Evolutionary conservation across 2,329 filamentous ascomycete genomes (phyloP).

Genomic region (Didymella arachidicola): DNA sequence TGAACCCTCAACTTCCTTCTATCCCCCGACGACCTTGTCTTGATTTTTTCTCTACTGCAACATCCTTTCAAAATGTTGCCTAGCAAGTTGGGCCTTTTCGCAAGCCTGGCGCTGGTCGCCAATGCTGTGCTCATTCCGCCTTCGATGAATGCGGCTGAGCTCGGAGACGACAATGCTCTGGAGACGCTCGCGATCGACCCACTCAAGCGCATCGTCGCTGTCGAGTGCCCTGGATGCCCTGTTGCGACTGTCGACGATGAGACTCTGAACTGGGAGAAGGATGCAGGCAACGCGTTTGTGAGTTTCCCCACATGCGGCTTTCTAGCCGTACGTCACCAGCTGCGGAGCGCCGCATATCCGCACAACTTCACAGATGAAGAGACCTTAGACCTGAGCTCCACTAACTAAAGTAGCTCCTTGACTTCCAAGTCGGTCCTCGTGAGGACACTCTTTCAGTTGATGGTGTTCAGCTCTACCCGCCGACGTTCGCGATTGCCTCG

Average conservation of each 20-base stretch:
- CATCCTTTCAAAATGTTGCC: conserved; percentile 38
- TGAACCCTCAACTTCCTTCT: conserved; percentile 22
- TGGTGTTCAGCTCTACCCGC: conserved; percentile 51
- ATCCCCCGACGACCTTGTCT: conserved; percentile 19
- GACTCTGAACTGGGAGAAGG: conserved; percentile 39
- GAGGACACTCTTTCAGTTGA: conserved; percentile 46
- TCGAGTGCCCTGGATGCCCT: conserved; percentile 48
- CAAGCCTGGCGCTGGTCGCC: conserved; percentile 49
- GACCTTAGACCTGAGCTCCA: too few relatives aligned
- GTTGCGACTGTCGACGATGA: conserved; percentile 37
- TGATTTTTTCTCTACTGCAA: conserved; percentile 23
- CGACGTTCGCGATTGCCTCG: conserved; percentile 40
- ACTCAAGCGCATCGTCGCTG: conserved; percentile 40
- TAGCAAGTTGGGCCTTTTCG: conserved; percentile 44
- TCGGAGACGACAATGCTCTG: conserved; percentile 42
- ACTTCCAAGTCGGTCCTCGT: conserved; percentile 47
- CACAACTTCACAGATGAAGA: not conserved
- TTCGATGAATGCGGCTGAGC: conserved; percentile 37
- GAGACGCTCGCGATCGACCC: conserved; percentile 45
- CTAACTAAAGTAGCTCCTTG: conserved; percentile 44
- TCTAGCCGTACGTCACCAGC: conserved; percentile 6
- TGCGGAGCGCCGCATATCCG: not conserved
- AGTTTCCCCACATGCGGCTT: conserved; percentile 18
- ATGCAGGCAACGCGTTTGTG: conserved; percentile 48
- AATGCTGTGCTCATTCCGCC: conserved; percentile 49